These are phyloP conservation scores for Colletotrichum horii DNA, from an alignment of 2,329 filamentous ascomycete genomes.

Conservation along the genomic window DNA sequence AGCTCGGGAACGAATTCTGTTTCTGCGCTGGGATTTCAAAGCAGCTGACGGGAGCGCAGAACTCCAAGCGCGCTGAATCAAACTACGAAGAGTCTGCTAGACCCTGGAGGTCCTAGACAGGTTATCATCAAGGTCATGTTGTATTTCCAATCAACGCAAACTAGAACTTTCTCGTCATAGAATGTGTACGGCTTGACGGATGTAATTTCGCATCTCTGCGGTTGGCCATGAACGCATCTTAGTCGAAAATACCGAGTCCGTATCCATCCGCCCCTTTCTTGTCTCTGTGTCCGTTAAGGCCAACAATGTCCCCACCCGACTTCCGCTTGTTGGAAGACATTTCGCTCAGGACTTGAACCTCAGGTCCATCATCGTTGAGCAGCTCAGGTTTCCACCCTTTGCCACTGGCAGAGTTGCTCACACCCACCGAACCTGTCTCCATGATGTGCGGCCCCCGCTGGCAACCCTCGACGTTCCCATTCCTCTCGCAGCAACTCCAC, in stretches of 20 bases:
- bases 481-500: constrained; percentile 3
- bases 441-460: background rate
- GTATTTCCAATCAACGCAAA: background rate
- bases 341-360: background rate
- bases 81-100: background rate
- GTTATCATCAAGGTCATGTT: background rate
- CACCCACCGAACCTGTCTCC: background rate
- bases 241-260: background rate
- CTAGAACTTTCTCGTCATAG: background rate
- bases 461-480: background rate
- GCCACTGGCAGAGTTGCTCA: background rate
- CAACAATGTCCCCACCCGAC: background rate
- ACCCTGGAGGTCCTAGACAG: background rate
- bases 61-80: rapidly evolving
- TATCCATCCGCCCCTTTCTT: background rate
- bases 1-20: background rate
- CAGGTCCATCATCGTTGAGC: background rate
- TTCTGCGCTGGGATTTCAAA: background rate
- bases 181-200: background rate
- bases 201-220: no score
- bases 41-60: background rate
- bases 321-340: background rate
- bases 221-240: background rate
- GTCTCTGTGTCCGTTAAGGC: background rate
- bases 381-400: background rate